Evolutionary conservation across 805 yeast species (phyloP).

Genomic region (Candida bentonensis): DNA sequence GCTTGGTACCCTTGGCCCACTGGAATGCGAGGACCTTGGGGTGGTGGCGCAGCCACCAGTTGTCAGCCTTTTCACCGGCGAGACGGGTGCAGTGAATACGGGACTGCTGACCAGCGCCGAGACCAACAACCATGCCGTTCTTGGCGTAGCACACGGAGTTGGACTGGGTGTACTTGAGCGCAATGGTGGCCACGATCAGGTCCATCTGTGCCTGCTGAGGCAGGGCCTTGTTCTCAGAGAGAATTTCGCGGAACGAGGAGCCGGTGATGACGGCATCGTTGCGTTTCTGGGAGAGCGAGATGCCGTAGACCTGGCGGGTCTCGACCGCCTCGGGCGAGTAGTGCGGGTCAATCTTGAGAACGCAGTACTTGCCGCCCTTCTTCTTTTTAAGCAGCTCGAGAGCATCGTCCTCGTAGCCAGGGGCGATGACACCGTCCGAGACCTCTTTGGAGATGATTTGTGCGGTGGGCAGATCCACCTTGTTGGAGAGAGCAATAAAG

Average conservation of each 20-base stretch:
- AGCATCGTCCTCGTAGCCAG: constrained; percentile 90
- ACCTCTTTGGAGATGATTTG: constrained; percentile 95
- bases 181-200: constrained; percentile 92
- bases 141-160: constrained; percentile 97
- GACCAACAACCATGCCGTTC: constrained; percentile 97
- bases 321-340: constrained; percentile 70
- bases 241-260: constrained; percentile 81
- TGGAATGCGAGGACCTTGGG: constrained; percentile 83
- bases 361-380: constrained; percentile 96
- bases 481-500: constrained; percentile 92
- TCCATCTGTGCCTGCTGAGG: constrained; percentile 89
- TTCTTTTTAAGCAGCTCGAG: constrained; percentile 75
- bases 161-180: constrained; percentile 94
- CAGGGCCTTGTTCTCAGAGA: constrained; percentile 71
- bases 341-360: constrained; percentile 91
- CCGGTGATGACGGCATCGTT: constrained; percentile 93
- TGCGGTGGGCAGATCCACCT: constrained; percentile 93
- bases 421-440: constrained; percentile 97
- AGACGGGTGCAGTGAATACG: constrained; percentile 98
- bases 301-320: constrained; percentile 92
- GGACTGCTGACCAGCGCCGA: constrained; percentile 99
- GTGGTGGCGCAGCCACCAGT: constrained; percentile 99
- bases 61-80: constrained; percentile 98
- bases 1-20: constrained; percentile 97
- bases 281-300: constrained; percentile 90